A percentile compares a stretch with the other conserved stretches of the same genome.
Conservation (phyloP, 345 rosid genomes). For the Viola odorata region DNA sequence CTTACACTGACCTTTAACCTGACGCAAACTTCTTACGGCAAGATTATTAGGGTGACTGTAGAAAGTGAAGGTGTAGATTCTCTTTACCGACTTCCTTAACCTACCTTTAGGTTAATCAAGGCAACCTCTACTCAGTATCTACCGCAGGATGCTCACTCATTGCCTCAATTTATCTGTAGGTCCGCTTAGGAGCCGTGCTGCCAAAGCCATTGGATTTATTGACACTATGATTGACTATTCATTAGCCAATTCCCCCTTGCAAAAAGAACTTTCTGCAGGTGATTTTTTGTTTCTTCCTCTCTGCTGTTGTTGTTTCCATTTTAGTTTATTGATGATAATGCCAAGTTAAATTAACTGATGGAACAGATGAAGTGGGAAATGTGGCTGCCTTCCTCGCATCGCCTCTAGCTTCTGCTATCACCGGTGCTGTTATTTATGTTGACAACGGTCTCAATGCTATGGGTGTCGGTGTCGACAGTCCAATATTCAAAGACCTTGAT, state of each 20-base stretch:
- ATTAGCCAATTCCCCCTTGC: conserved; percentile 71
- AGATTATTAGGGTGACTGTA: no score
- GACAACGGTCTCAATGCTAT: conserved; percentile 95
- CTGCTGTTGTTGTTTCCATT: not conserved
- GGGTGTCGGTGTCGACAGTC: conserved; percentile 93
- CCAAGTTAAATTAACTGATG: conserved; percentile 6
- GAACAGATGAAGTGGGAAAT: conserved; percentile 90
- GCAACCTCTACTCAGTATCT: no score
- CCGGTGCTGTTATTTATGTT: conserved; percentile 76
- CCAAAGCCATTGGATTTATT: conserved; percentile 76
- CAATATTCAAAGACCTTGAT: conserved; percentile 66
- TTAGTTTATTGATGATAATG: not conserved
- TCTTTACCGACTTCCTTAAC: no score
- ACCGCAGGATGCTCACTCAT: not conserved
- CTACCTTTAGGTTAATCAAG: no score
- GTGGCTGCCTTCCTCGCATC: conserved; percentile 91
- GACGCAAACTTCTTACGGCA: no score
- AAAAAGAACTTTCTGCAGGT: conserved; percentile 89
- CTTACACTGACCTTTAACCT: no score
- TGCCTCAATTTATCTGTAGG: conserved; percentile 28
- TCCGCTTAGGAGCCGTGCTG: conserved; percentile 69
- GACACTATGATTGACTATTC: conserved; percentile 86
- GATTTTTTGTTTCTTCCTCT: not conserved
- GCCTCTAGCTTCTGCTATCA: conserved; percentile 88
- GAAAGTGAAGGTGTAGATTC: no score